A percentile compares a stretch with the other conserved stretches of the same genome.
These are phyloP conservation scores for Fraxinus baroniana DNA, from an alignment of 305 asterid genomes.

Conservation along the genomic window DNA sequence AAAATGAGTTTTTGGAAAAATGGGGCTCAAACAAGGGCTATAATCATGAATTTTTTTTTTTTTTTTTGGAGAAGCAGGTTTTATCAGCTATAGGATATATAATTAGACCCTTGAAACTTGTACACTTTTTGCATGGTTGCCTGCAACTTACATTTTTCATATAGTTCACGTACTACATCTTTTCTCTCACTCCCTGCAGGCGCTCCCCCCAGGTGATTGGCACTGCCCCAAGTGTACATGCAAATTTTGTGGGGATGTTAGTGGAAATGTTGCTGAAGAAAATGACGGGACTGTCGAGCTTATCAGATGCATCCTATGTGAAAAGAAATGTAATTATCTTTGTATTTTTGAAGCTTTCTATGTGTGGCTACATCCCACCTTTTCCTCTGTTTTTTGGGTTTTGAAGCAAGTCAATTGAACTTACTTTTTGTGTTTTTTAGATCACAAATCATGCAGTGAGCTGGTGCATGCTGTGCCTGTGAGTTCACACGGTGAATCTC, in stretches of 20 bases:
- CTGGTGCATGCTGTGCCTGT: slow-evolving; percentile 36
- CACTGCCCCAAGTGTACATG: slow-evolving; percentile 87
- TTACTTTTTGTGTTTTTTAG: slow-evolving; percentile 39
- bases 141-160: slow-evolving; percentile 12
- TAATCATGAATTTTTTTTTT: neutral
- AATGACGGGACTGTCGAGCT: slow-evolving; percentile 36
- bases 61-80: neutral
- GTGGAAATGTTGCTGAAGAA: slow-evolving; percentile 38
- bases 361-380: neutral
- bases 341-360: slow-evolving; percentile 19
- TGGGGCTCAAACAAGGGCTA: neutral
- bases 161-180: slow-evolving; percentile 19
- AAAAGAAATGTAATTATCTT: slow-evolving; percentile 31
- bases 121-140: neutral
- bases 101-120: slow-evolving; percentile 8
- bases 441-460: slow-evolving; percentile 73
- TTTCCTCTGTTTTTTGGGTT: slow-evolving; percentile 4
- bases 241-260: slow-evolving; percentile 53
- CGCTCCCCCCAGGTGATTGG: slow-evolving; percentile 95
- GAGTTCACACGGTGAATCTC: slow-evolving; percentile 44
- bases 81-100: neutral
- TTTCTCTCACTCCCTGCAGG: slow-evolving; percentile 46
- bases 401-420: slow-evolving; percentile 17
- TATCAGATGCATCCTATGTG: slow-evolving; percentile 65
- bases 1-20: neutral